Evolutionary conservation across 768 basidiomycete species (phyloP).

Genomic region (Leccinellum luteum): DNA sequence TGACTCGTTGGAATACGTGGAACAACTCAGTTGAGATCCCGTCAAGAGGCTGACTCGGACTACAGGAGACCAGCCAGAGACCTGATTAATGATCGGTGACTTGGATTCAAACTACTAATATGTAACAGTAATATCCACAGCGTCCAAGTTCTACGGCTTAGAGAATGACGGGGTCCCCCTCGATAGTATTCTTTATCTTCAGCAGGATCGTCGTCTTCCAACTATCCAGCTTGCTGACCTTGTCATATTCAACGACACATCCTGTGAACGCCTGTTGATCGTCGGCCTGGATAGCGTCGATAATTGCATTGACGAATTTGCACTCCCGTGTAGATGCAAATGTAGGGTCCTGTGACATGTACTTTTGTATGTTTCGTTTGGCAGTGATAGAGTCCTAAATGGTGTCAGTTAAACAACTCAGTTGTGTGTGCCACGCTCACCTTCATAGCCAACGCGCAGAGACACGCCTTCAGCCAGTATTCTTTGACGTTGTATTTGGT

Average conservation of each 20-base stretch:
- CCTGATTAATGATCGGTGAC: neutral
- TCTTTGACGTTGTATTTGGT: slow-evolving; percentile 99
- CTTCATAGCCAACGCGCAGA: slow-evolving; percentile 86
- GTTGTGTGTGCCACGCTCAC: slow-evolving; percentile 45
- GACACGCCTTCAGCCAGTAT: slow-evolving; percentile 84
- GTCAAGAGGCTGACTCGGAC: too few relatives aligned
- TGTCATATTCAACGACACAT: slow-evolving; percentile 90
- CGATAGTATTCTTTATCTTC: slow-evolving; percentile 81
- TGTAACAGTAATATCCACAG: neutral
- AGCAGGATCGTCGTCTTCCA: slow-evolving; percentile 94
- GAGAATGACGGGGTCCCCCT: slow-evolving; percentile 48
- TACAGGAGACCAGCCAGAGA: too few relatives aligned
- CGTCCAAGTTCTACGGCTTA: slow-evolving; percentile 8
- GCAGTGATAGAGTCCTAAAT: slow-evolving; percentile 81
- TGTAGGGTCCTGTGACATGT: slow-evolving; percentile 77
- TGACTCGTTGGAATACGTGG: slow-evolving; percentile 21
- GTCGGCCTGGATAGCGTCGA: slow-evolving; percentile 72
- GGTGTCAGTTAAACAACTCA: slow-evolving; percentile 9
- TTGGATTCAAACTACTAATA: neutral
- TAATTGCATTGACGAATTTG: slow-evolving; percentile 77
- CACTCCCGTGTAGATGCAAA: slow-evolving; percentile 90
- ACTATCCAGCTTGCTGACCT: slow-evolving; percentile 88
- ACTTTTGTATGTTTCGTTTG: slow-evolving; percentile 73
- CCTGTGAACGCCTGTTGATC: slow-evolving; percentile 75
- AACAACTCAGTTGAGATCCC: too few relatives aligned